A percentile compares a stretch with the other conserved stretches of the same genome.
Conservation (phyloP, 106 monocot genomes). For the Posidonia australis region DNA sequence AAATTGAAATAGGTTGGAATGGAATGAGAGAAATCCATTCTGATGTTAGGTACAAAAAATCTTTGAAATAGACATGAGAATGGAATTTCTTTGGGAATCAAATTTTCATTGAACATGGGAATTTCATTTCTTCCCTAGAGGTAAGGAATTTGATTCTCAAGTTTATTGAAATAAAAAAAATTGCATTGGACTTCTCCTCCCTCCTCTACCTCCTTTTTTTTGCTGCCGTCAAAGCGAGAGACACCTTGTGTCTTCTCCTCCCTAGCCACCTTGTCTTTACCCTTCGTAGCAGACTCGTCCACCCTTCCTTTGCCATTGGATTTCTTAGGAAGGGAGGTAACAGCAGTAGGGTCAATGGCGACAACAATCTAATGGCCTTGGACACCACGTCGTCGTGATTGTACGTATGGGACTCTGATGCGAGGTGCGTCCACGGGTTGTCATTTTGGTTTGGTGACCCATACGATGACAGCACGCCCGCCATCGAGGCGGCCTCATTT, state of each 20-base stretch:
- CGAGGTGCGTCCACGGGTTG: conserved; percentile 36
- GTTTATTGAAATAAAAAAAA: too few relatives aligned
- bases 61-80: too few relatives aligned
- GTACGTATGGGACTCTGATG: conserved; percentile 55
- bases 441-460: conserved; percentile 43
- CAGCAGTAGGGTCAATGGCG: neutral
- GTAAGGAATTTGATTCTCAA: too few relatives aligned
- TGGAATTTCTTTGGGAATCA: too few relatives aligned
- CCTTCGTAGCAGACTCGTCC: neutral
- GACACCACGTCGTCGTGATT: conserved; percentile 49
- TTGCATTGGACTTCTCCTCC: too few relatives aligned
- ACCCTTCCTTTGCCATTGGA: neutral
- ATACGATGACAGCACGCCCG: neutral
- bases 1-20: too few relatives aligned
- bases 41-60: too few relatives aligned
- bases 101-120: too few relatives aligned
- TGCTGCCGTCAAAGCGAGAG: neutral
- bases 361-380: conserved; percentile 49
- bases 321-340: neutral
- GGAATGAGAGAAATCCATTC: too few relatives aligned
- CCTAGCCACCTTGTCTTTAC: conserved; percentile 48
- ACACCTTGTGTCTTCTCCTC: conserved; percentile 52
- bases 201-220: neutral
- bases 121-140: too few relatives aligned
- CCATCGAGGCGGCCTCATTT: conserved; percentile 59